Evolutionary conservation across 495 filamentous ascomycete species (phyloP).

Genomic region (Aspergillus incahuasiensis): DNA sequence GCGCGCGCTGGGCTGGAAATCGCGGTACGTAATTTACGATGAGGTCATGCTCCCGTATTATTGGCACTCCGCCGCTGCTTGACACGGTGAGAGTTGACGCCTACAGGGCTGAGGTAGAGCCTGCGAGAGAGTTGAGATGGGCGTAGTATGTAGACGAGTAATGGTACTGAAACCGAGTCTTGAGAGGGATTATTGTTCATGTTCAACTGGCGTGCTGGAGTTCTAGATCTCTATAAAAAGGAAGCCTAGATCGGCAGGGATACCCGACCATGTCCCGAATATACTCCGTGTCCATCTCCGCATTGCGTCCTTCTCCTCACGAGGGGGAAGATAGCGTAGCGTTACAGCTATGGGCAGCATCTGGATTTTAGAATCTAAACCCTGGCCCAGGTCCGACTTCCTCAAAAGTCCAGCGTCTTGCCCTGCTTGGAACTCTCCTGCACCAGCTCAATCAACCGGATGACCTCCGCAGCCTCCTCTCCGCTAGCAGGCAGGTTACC

Average conservation of each 20-base stretch:
- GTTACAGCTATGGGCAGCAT: too few relatives aligned
- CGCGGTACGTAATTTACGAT: constrained; percentile 13
- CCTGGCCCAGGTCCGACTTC: too few relatives aligned
- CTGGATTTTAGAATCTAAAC: too few relatives aligned
- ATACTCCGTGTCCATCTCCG: neutral
- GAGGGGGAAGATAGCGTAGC: too few relatives aligned
- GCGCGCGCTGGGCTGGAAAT: constrained; percentile 5
- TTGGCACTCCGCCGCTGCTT: neutral
- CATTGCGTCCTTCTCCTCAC: neutral
- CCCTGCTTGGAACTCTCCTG: constrained; percentile 62
- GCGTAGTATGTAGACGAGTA: neutral
- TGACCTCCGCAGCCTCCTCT: constrained; percentile 63
- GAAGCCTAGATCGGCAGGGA: neutral
- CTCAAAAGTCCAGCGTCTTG: constrained; percentile 55
- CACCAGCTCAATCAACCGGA: constrained; percentile 70
- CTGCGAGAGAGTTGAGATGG: too few relatives aligned
- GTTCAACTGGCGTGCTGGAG: neutral
- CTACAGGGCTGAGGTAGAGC: too few relatives aligned
- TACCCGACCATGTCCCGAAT: neutral
- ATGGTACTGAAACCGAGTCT: neutral
- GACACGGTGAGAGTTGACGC: neutral
- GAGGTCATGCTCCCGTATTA: constrained; percentile 4
- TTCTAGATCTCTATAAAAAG: neutral
- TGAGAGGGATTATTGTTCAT: neutral
- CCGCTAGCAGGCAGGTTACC: constrained; percentile 68